phyloP scores from a whole-genome alignment of 208 protist species.

The Leishmania arabica region DNA sequence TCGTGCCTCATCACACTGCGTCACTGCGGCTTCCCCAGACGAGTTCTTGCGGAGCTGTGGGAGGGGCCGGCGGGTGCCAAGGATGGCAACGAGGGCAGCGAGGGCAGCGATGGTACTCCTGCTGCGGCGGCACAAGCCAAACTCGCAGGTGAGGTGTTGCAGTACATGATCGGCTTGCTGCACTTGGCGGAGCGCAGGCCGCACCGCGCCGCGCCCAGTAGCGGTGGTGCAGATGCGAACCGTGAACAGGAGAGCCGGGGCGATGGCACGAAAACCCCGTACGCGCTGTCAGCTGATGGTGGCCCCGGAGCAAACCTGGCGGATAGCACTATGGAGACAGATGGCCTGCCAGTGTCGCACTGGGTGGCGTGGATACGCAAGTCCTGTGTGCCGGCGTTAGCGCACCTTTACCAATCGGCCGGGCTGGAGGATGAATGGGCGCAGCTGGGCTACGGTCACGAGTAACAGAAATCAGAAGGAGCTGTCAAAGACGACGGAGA shows the following conservation, averaged over 20 bases:
- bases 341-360: slow-evolving; percentile 1
- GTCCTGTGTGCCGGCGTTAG: slow-evolving; percentile 29
- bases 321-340: not conserved
- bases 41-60: not conserved
- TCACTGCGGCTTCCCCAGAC: slow-evolving; percentile 15
- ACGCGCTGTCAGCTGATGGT: not conserved
- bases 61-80: not conserved
- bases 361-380: slow-evolving; percentile 24
- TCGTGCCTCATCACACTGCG: slow-evolving; percentile 35
- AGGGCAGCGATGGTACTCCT: not conserved
- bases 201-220: not conserved
- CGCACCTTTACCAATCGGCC: slow-evolving; percentile 20
- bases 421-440: slow-evolving; percentile 23
- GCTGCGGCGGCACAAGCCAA: not conserved
- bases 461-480: not conserved
- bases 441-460: slow-evolving; percentile 7
- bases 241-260: not conserved
- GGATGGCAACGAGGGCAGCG: not conserved
- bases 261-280: not conserved
- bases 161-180: slow-evolving; percentile 36
- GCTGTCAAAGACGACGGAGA: not conserved
- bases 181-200: slow-evolving; percentile 21
- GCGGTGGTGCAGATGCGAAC: not conserved
- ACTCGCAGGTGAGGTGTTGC: slow-evolving; percentile 31
- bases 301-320: not conserved